Base-by-base conservation (phyloP, 345 rosid species). In the Dipteronia sinensis region DNA sequence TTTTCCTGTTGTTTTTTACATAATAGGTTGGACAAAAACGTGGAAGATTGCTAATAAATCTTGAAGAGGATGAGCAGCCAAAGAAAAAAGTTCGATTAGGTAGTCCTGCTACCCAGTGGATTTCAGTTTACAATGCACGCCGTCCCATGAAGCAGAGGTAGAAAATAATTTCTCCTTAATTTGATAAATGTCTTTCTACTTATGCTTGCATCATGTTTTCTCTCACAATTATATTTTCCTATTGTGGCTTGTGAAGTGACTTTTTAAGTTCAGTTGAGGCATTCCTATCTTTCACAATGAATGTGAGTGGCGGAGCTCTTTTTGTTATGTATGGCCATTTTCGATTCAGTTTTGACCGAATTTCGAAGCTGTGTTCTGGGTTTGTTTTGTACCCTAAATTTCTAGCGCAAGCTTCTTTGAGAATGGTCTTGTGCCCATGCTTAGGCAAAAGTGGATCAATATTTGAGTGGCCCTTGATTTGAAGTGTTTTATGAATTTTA, bases 131-230 rank as follows among this genome's bases (percentile, higher is more conserved):
- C 81, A 92, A 89, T 84, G 94, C 97, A 34, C 97, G 93, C 47
- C 92, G 91, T 70, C 97, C 99, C 62, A 95, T 95, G 97, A 95
- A 95, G 87, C 99, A 95, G 80, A 86, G 98, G 96, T 92, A 80
- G 64, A 40, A 53, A 59, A n/a, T 44, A 49, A 42, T 40, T 46
- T 23, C 73, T 64, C 13, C 75, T 65, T 46, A 40, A 53, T 73
- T 51, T 56, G 29, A 51, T 13, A 59, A 42, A 27, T 31, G 16
- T 23, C 38, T 73, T 61, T 71, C 68, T 19, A 11, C 42, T 67
- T 49, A 7, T 59, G 55, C 55, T 71, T 80, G 65, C 49, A 12
- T 42, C 17, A 61, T 71, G 47, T 27, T 58, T 40, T 2, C 11
- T 44, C 67, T 67, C 25, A 15, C 16, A 40, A 34, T 4, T 67